These are phyloP conservation scores for Teunomyces kruisii DNA, from an alignment of 805 yeast genomes.

Conservation along the genomic window DNA sequence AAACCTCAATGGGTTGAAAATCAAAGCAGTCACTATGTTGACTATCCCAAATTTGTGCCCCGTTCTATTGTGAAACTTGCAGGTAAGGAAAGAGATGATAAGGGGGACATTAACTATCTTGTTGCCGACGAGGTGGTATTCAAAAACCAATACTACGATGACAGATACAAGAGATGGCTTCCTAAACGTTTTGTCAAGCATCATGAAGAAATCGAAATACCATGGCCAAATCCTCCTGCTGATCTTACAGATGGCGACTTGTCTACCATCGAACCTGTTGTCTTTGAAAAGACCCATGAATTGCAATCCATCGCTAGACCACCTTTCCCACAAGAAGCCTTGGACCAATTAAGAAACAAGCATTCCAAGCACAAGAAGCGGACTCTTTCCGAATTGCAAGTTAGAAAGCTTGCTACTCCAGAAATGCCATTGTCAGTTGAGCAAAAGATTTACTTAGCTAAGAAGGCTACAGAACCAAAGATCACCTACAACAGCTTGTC, in stretches of 20 bases:
- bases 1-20: slow-evolving; percentile 69
- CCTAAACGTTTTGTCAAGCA: slow-evolving; percentile 77
- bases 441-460: slow-evolving; percentile 61
- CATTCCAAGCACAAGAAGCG: slow-evolving; percentile 63
- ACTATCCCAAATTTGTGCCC: slow-evolving; percentile 64
- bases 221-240: slow-evolving; percentile 79
- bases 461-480: slow-evolving; percentile 36
- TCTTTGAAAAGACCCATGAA: slow-evolving; percentile 71
- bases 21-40: slow-evolving; percentile 68
- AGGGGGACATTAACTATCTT: slow-evolving; percentile 63
- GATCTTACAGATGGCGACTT: slow-evolving; percentile 55
- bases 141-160: slow-evolving; percentile 72
- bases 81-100: slow-evolving; percentile 69
- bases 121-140: slow-evolving; percentile 75
- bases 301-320: slow-evolving; percentile 64
- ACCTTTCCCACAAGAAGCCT: slow-evolving; percentile 68
- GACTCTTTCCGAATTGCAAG: slow-evolving; percentile 56
- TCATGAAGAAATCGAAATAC: slow-evolving; percentile 68
- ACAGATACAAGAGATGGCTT: slow-evolving; percentile 66
- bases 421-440: slow-evolving; percentile 71
- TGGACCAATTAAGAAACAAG: slow-evolving; percentile 73
- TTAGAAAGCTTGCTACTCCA: slow-evolving; percentile 64
- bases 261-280: slow-evolving; percentile 57
- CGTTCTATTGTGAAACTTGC: slow-evolving; percentile 68
- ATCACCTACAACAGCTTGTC: slow-evolving; percentile 40